A percentile compares a stretch with the other conserved stretches of the same genome.
Conservation (phyloP, 257 asterid species). For the Cinchona pubescens region DNA sequence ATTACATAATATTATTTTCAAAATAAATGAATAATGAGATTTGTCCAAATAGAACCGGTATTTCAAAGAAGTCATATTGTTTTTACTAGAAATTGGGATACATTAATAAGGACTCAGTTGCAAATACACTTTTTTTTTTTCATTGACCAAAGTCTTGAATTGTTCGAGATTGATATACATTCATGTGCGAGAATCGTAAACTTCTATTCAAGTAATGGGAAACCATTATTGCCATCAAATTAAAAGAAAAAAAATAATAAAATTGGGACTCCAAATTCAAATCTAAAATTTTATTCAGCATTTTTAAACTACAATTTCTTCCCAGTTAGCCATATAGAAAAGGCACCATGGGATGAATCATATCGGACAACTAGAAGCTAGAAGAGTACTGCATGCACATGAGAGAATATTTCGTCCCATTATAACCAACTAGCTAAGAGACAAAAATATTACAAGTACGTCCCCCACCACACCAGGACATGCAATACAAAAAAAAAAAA, state of each 20-base stretch:
- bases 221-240: background rate
- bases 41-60: too few species aligned
- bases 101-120: too few species aligned
- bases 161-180: background rate
- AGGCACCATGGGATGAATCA: too few species aligned
- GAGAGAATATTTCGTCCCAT: slow-evolving; percentile 23
- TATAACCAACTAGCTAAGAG: slow-evolving; percentile 26
- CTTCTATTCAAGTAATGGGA: background rate
- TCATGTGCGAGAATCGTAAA: slow-evolving; percentile 9
- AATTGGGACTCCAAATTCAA: background rate
- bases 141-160: background rate
- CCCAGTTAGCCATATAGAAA: background rate
- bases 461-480: slow-evolving; percentile 1
- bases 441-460: slow-evolving; percentile 15
- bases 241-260: background rate
- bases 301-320: background rate
- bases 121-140: too few species aligned
- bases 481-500: background rate
- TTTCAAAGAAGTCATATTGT: too few species aligned
- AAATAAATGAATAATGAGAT: too few species aligned
- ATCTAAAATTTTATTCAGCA: background rate
- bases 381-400: slow-evolving; percentile 16
- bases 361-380: slow-evolving; percentile 7
- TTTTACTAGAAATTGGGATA: too few species aligned
- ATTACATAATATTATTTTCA: too few species aligned